Conservation (phyloP, 2,329 filamentous ascomycete genomes). For the Aureobasidium melanogenum region DNA sequence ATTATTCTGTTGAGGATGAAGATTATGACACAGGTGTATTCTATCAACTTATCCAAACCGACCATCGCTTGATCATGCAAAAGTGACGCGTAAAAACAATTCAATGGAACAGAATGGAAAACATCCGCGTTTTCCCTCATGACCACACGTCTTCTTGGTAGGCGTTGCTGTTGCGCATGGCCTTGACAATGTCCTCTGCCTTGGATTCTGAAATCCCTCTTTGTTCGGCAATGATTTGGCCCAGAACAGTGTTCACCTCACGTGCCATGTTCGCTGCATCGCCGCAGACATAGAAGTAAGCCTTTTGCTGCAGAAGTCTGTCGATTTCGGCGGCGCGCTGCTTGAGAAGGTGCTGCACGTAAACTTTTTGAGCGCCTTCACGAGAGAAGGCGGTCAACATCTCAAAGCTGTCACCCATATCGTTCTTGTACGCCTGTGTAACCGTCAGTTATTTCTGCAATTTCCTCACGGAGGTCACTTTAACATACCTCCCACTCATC, state of each 20-base stretch:
- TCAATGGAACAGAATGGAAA: not conserved
- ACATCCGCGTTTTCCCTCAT: conserved; percentile 23
- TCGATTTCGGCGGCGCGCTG: conserved; percentile 79
- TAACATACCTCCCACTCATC: conserved; percentile 81
- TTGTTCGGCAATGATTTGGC: conserved; percentile 76
- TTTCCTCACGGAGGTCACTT: not conserved
- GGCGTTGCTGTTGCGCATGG: conserved; percentile 87
- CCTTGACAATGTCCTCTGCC: conserved; percentile 93
- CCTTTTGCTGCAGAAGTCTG: conserved; percentile 74
- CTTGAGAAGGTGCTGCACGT: conserved; percentile 87
- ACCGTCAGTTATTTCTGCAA: not conserved
- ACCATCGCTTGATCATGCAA: conserved; percentile 8
- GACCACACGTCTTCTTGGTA: conserved; percentile 82
- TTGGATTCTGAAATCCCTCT: conserved; percentile 75
- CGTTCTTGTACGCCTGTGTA: conserved; percentile 66
- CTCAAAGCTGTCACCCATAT: conserved; percentile 80
- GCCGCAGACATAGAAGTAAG: conserved; percentile 96
- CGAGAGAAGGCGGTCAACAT: conserved; percentile 94
- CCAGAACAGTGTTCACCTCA: conserved; percentile 59
- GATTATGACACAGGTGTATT: conserved; percentile 2
- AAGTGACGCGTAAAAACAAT: not conserved
- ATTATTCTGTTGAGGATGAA: conserved; percentile 6
- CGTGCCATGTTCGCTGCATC: conserved; percentile 76
- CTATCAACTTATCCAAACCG: conserved; percentile 9
- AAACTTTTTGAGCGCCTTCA: conserved; percentile 78